A percentile compares a stretch with the other conserved stretches of the same genome.
These are phyloP conservation scores for Leishmania major DNA, from an alignment of 208 protist species.

Conservation along the genomic window DNA sequence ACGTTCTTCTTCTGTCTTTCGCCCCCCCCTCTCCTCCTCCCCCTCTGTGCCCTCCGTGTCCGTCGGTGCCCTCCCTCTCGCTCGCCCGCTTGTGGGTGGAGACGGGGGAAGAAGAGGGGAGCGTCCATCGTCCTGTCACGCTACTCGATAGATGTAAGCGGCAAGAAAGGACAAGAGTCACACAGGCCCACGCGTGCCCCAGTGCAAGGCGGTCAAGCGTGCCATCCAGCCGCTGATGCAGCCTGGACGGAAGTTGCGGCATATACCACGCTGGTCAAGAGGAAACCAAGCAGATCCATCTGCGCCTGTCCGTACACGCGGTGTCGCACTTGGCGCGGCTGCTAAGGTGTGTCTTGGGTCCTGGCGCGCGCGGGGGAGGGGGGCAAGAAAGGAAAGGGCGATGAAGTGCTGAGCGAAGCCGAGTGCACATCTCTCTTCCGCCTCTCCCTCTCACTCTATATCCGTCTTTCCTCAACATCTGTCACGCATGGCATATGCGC, in stretches of 20 bases:
- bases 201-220: neutral
- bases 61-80: neutral
- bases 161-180: neutral
- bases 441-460: neutral
- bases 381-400: neutral
- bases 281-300: neutral
- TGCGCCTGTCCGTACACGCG: neutral
- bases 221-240: neutral
- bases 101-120: no score
- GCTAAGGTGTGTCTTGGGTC: neutral
- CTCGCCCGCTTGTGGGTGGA: no score
- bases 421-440: neutral
- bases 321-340: neutral
- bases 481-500: neutral
- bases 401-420: neutral
- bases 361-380: neutral
- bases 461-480: neutral
- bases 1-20: constrained; percentile 7
- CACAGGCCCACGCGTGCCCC: neutral
- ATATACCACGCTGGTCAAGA: neutral
- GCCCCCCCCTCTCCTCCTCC: neutral
- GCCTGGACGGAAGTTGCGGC: neutral
- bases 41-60: neutral
- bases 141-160: neutral
- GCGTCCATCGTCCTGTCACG: neutral